phyloP scores from a whole-genome alignment of 116 monocot species.

The Zostera marina region DNA sequence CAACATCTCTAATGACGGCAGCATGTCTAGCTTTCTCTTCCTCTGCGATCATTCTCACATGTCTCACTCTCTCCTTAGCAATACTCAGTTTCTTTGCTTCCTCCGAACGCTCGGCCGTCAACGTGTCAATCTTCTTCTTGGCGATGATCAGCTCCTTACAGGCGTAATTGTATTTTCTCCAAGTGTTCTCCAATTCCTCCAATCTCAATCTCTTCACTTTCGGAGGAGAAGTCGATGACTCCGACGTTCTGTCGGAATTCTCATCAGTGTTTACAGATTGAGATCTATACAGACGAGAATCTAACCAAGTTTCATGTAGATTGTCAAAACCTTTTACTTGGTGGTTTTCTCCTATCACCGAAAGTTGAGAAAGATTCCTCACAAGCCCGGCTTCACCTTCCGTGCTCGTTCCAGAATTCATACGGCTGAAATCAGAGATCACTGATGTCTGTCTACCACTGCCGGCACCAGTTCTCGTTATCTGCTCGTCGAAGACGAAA shows the following conservation, averaged over 20 bases:
- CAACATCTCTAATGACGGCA: constrained; percentile 31
- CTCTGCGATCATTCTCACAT: constrained; percentile 18
- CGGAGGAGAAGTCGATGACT: neutral
- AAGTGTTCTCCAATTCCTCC: constrained; percentile 33
- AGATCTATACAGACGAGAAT: neutral
- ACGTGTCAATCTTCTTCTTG: constrained; percentile 28
- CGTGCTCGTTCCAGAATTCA: neutral
- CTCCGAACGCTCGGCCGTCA: constrained; percentile 35
- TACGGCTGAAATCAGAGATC: constrained; percentile 4
- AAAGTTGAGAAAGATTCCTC: constrained; percentile 23
- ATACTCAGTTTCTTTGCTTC: constrained; percentile 36
- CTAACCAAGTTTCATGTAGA: constrained; percentile 1
- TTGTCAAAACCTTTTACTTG: neutral
- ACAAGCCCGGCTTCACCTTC: neutral
- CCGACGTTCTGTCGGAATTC: neutral
- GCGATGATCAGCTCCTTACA: constrained; percentile 53
- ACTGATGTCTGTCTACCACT: constrained; percentile 1
- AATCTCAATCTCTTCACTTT: constrained; percentile 37
- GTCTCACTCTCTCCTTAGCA: constrained; percentile 37
- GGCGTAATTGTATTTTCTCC: constrained; percentile 33
- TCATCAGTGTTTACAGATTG: neutral
- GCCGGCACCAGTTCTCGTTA: constrained; percentile 4
- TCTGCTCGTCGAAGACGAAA: constrained; percentile 11
- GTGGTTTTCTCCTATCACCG: neutral
- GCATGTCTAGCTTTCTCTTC: constrained; percentile 47